These are phyloP conservation scores for Iberis pinnata DNA, from an alignment of 345 rosid species.

Conservation along the genomic window DNA sequence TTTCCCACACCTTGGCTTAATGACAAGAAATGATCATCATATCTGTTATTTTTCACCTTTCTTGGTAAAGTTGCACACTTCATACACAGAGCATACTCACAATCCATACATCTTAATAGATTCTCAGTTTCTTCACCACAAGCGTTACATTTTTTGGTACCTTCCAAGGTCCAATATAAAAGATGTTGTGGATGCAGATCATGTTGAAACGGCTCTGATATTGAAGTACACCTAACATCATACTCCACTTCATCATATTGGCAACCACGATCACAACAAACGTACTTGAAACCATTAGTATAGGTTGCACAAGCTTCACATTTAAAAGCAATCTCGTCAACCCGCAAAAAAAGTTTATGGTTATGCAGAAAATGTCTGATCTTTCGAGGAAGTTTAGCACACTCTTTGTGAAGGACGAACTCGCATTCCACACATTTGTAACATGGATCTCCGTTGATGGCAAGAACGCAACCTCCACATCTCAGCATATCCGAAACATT, in stretches of 20 bases:
- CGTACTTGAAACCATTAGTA: constrained; percentile 1
- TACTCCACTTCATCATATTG: neutral
- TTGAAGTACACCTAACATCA: constrained; percentile 4
- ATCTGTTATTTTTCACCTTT: constrained; percentile 2
- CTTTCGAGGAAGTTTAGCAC: constrained; percentile 17
- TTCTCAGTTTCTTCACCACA: neutral
- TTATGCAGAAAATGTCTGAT: neutral
- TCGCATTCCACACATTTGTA: constrained; percentile 9
- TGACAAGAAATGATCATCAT: constrained; percentile 10
- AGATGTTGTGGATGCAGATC: constrained; percentile 19
- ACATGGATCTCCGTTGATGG: neutral
- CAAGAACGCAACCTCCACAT: neutral
- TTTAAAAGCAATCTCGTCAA: neutral
- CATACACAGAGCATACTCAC: constrained; percentile 9
- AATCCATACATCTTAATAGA: neutral
- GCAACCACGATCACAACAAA: neutral
- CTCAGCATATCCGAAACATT: neutral
- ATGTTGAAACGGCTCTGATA: constrained; percentile 18
- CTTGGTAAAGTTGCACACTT: constrained; percentile 2
- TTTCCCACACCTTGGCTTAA: constrained; percentile 1
- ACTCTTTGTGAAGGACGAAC: constrained; percentile 3
- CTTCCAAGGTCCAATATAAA: neutral
- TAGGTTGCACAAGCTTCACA: neutral
- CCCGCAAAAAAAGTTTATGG: neutral
- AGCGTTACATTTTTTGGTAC: neutral